Evolutionary conservation across 2,329 filamentous ascomycete species (phyloP), one percentile per base, ranked within the genome.

Genomic region (Ploettnerulaceae sp.): DNA sequence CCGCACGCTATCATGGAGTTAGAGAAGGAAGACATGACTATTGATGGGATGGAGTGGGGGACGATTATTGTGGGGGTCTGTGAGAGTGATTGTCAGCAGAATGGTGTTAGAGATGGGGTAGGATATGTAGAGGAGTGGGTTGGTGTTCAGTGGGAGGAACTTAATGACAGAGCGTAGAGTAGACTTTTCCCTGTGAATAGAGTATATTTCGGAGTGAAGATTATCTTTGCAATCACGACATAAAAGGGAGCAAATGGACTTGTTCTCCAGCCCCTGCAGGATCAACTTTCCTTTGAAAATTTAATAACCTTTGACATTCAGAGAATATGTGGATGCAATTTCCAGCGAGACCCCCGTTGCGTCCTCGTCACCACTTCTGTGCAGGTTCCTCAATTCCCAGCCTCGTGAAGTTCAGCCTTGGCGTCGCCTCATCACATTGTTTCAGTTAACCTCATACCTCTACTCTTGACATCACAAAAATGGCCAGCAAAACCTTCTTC

Each of bases 131-230:
- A 97, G 71, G 93, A 98, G 68, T 98, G 93, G 91, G 82, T 79
- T n/a, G 93, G 91, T 5, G 93, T 97, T 54, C 93, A 98, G 67
- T 98, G 91, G 93, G 93, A 98, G 68, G 90, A 96, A 67, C 61
- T 81, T 20, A 57, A 36, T 44, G 44, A 51, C 22, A 49, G 40
- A 15, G 45, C 32, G 22, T 40, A 40, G 18, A 28, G 25, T 36
- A 20, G 33, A 14, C 24, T 26, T 15, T 4, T 29, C 32, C 14
- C 39, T 29, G 18, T 14, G 11, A 11, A 35, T 24, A 35, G 8
- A 18, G 14, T 21, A 20, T 35, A 9, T 12, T 21, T 12, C 2
- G 4, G n/a, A 11, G 8, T 17, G n/a, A 20, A 26, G n/a, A 28
- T 14, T 11, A 5, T 29, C n/a, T n/a, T n/a, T n/a, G n/a, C n/a